Base-by-base conservation (phyloP, 139 green algal species). In the Asterochloris sp. region DNA sequence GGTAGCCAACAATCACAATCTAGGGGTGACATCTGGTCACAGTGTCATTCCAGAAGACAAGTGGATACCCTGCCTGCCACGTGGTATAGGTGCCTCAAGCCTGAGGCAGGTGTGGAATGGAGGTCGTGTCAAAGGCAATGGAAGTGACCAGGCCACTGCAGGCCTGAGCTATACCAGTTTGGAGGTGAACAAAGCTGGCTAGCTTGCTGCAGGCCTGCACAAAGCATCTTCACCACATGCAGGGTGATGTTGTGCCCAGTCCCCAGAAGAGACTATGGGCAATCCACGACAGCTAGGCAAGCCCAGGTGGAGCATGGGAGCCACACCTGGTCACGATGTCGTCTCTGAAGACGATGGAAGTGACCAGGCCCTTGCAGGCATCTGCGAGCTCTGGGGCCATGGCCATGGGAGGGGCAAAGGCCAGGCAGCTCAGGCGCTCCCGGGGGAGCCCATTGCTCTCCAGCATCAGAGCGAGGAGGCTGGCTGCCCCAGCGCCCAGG, bases 401-500 rank as follows among this genome's bases (percentile, higher is more conserved):
- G 68, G 78, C 85, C 29, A 73, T 29, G 24, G 75, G 76, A 0
- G 54, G 64, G 12, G 75, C 75, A 74, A 68, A 86, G 12, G 61
- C 78, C 64, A 80, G 73, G 77, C 24, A 84, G 76, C 29, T n/a
- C 24, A 84, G 38, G 60, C 64, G 54, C 15, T 29, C 27, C n/a
- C 26, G 13, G 11, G 17, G 17, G 26, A 85, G 63, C 24, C 64
- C 66, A 27, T 74, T 28, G 11, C 62, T 61, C n/a, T 83, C 77
- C 47, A 93, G 80, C 83, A 94, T 85, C 63, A 95, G 77, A 24
- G 88, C 85, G 38, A 95, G 77, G 69, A 95, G 82, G 10, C 85
- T 88, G 16, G 91, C 91, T 26, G 92, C 90, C 28, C 91, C 91
- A 14, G 85, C 91, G 73, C 90, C 90, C 63, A 95, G 79, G 1